Base-by-base conservation (phyloP, 2,329 filamentous ascomycete species). In the Aspergillus tamarii region DNA sequence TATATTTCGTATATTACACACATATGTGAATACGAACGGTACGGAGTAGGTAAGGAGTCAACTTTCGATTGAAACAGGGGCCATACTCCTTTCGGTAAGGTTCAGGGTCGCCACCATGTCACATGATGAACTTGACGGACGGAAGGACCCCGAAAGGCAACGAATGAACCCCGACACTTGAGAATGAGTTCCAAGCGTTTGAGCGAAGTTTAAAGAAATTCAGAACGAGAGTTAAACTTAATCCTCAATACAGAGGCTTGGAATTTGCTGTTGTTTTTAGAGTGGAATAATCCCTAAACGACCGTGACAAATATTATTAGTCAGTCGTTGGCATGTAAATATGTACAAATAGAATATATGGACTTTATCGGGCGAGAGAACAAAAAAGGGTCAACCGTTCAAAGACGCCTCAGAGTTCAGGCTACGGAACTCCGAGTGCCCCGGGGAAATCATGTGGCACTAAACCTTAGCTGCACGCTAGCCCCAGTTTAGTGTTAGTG, bases 381-480 rank as follows among this genome's bases (percentile, higher is more conserved):
- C 7, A 28, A 48, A 7, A 23, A 14, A 26, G 11, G 45, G 21
- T 28, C 11, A 6, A 48, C 7, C 6, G 16, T 41, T 41, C 36
- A 30, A 30, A 30, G 7, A 28, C 26, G n/a, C 7, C 46, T 50
- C 14, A 50, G 23, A n/a, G n/a, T 30, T 19, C 28, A 23, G 26
- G 21, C n/a, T 30, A 19, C 10, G n/a, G 16, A 3, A 36, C 30
- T 5, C 57, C 28, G 21, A 36, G 32, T 9, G 28, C 11, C 11
- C 39, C 43, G 36, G 39, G 56, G 56, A 58, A 55, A 55, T 55
- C 52, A 55, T 55, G 52, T 55, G 52, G 32, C 52, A 39, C 12
- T 39, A 55, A 39, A 55, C n/a, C 36, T 55, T 55, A 36, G 21
- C n/a, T 19, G 32, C 21, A 28, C 26, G 8, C 46, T 50, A 50